Evolutionary conservation across 139 green algal species (phyloP), one percentile per base, ranked within the genome.

Genomic region (Klebsormidium nitens): DNA sequence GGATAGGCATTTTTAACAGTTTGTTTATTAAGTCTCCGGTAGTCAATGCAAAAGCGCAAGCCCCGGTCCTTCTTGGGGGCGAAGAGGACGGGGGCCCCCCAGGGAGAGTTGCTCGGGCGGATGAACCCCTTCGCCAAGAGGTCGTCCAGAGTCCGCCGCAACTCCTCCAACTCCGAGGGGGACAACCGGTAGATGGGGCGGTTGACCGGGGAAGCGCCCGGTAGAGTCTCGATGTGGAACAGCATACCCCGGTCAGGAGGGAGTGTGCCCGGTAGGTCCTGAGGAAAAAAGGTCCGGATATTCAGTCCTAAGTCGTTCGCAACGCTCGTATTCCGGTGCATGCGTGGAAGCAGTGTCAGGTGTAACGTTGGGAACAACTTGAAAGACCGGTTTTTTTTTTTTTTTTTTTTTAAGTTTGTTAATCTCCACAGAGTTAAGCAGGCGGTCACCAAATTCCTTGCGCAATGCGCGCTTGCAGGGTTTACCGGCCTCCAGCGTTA

Each of bases 41-140:
- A 90, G 39, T 88, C 85, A 3, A 89, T 59, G 34, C 68, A 82
- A 71, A 89, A 79, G 0, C 84, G 56, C 5, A 86, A 36, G 28
- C 6, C n/a, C 1, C 81, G 79, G 50, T 82, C 68, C n/a, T 84
- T 83, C 74, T 89, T 89, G 1, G 47, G 36, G 0, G 78, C 72
- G 50, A 86, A 85, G 2, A 89, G 52, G 19, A 87, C 72, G 36
- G 80, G 78, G 3, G 69, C 64, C 2, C 71, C 83, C 40, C 74
- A 88, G 2, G 82, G 79, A 19, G 76, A 87, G 0, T 38, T 64
- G 31, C 48, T 79, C 2, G 84, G 84, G 28, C 47, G 47, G 28
- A 56, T 56, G 47, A 56, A 56, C 23, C 47, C 47, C 28, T 77
- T 69, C 0, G 56, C 69, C 6, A 90, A 23, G 2, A 89, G 72